Conservation (phyloP, 2,329 filamentous ascomycete genomes). For the Xylariaceae sp. region DNA sequence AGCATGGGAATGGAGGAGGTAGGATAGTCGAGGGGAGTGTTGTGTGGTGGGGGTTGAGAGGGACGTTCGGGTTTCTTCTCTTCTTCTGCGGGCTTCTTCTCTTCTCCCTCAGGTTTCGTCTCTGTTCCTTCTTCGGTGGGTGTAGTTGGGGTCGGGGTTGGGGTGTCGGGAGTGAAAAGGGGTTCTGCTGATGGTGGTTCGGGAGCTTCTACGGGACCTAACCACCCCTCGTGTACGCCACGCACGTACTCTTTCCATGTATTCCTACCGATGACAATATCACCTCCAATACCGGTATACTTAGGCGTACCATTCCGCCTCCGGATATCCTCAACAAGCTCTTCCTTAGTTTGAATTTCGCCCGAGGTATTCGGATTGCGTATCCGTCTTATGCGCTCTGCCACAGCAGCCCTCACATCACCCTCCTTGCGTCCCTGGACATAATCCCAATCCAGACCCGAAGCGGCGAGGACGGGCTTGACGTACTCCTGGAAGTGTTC, state of each 20-base stretch:
- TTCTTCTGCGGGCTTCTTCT: constrained; percentile 39
- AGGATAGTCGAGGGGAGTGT: constrained; percentile 68
- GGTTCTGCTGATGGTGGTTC: constrained; percentile 29
- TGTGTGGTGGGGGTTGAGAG: constrained; percentile 68
- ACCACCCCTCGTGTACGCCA: constrained; percentile 92
- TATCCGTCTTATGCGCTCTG: constrained; percentile 76
- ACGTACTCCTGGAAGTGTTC: constrained; percentile 96
- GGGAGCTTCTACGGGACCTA: constrained; percentile 74
- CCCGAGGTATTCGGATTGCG: constrained; percentile 52
- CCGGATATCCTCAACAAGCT: constrained; percentile 60
- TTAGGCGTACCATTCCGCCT: constrained; percentile 63
- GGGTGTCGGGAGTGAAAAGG: constrained; percentile 14
- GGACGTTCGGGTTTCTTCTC: constrained; percentile 55
- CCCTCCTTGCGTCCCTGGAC: constrained; percentile 88
- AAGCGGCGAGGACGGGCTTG: constrained; percentile 86
- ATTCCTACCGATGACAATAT: constrained; percentile 84
- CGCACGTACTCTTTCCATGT: constrained; percentile 97
- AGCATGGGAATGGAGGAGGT: constrained; percentile 59
- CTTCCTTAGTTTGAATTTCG: constrained; percentile 48
- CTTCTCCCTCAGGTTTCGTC: constrained; percentile 41
- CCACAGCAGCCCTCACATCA: constrained; percentile 82
- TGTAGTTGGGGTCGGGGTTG: constrained; percentile 4
- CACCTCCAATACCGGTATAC: constrained; percentile 72
- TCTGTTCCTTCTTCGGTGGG: constrained; percentile 21
- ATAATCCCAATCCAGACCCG: constrained; percentile 92